Conservation (phyloP, 2,329 filamentous ascomycete genomes). For the Phoma sp. region DNA sequence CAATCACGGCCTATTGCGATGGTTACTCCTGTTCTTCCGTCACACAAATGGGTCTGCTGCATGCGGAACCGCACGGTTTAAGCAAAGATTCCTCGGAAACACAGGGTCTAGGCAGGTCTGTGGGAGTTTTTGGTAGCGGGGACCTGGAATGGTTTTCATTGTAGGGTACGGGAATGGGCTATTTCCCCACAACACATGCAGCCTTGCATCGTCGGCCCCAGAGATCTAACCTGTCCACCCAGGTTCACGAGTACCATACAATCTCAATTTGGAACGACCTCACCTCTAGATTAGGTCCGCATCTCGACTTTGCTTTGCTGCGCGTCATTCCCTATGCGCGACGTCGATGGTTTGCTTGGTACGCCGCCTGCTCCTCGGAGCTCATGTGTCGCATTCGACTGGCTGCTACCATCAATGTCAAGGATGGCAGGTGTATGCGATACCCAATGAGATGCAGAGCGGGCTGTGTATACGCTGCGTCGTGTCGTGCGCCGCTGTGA, state of each 20-base stretch:
- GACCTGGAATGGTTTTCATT: background rate
- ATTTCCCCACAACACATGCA: background rate
- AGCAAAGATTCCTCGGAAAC: conserved; percentile 2
- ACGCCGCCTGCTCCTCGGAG: conserved; percentile 1
- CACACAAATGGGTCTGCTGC: conserved; percentile 6
- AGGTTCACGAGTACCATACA: conserved; percentile 2
- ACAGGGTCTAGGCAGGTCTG: background rate
- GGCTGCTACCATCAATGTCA: background rate
- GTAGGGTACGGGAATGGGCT: background rate
- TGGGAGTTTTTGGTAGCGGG: background rate
- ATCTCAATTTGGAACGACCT: conserved; percentile 1
- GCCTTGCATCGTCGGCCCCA: background rate
- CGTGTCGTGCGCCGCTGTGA: conserved; percentile 10
- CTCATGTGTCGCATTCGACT: conserved; percentile 1
- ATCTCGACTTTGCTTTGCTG: background rate
- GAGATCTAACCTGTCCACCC: background rate
- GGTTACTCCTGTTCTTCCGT: conserved; percentile 9
- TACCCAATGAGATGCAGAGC: conserved; percentile 1
- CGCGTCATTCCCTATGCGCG: conserved; percentile 8
- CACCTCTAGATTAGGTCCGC: background rate
- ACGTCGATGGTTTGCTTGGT: conserved; percentile 3
- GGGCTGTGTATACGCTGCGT: background rate
- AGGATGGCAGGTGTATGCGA: background rate
- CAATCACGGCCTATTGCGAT: conserved; percentile 3
- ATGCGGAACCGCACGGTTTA: conserved; percentile 14